Conservation (phyloP, 2,329 filamentous ascomycete genomes). For the Lomentospora prolificans region DNA sequence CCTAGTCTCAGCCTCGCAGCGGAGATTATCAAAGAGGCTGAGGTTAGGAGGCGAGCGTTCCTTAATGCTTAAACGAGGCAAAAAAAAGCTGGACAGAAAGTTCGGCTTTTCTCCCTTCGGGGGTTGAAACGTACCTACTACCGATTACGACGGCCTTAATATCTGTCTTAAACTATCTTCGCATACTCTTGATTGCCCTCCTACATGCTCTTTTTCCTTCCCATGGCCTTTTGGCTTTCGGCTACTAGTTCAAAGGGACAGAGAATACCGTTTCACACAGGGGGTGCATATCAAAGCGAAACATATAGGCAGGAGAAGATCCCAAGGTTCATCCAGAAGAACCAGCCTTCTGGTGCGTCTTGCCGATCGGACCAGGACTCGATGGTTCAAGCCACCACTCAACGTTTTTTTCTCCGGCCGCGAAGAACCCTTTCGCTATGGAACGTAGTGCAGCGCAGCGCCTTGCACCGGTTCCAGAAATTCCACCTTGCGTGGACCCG, state of each 20-base stretch:
- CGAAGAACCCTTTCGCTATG: neutral
- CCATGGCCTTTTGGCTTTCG: neutral
- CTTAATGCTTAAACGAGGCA: slow-evolving; percentile 28
- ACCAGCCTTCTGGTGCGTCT: neutral
- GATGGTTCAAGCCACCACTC: slow-evolving; percentile 17
- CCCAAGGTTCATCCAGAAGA: neutral
- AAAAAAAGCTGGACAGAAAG: neutral
- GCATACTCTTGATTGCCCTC: neutral
- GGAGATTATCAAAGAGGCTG: slow-evolving; percentile 73
- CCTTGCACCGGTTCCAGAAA: neutral
- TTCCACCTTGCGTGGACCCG: neutral
- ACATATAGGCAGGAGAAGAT: neutral
- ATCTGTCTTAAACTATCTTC: neutral
- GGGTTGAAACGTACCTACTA: neutral
- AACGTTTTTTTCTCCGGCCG: neutral
- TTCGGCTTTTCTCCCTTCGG: neutral
- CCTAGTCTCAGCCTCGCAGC: slow-evolving; percentile 67
- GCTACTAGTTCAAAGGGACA: neutral
- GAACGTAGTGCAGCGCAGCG: neutral
- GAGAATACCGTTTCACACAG: neutral
- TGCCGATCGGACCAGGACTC: neutral
- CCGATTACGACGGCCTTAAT: neutral
- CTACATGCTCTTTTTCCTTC: neutral
- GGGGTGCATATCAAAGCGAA: neutral
- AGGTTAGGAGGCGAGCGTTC: slow-evolving; percentile 58